Base-by-base conservation (phyloP, 2,329 filamentous ascomycete species). In the Trichoderma polysporum region DNA sequence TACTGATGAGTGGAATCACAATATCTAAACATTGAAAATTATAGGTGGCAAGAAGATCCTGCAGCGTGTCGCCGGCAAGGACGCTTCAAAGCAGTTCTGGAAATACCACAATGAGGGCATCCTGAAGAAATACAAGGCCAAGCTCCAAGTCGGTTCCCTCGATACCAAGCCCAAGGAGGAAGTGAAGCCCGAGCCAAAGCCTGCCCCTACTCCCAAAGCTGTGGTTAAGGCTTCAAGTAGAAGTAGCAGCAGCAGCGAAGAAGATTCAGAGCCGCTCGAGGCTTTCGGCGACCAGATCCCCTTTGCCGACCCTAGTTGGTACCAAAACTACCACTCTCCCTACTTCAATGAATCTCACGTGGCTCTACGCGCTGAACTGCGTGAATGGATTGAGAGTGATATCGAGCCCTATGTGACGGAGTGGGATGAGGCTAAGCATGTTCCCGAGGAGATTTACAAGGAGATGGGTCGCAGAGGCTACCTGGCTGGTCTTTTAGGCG, bases 311-410 rank as follows among this genome's bases (percentile, higher is more conserved):
- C 95, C 95, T 13, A 88, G 87, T 54, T 99, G 95, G 95, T 97
- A 97, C 80, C 94, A 97, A 79, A 90, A 90, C 71, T 97, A 97
- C 81, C 92, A 97, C 82, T 97, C 94, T 1, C 93, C 94, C 31
- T 98, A 97, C 86, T 97, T 91, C 86, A 97, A 97, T 81, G 90
- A 97, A 80, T 89, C 92, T 5, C 95, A 99, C 80, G 94, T 89
- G 66, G 93, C 93, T 60, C 90, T 99, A 58, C 93, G 95, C 68
- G 90, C 88, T 71, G 95, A 99, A 83, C 85, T 97, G 68, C 91
- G 95, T 75, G 86, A 93, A 83, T 99, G 94, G 94, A 88, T 99
- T 66, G 92, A 97, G 69, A 86, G 84, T 66, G 92, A 93, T 73
- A 90, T 98, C 77, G 93, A 97, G 83, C 94, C 95, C 25, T 86